phyloP scores from a whole-genome alignment of 108 stramenopile species.

The Pseudonitzschia pungens region DNA sequence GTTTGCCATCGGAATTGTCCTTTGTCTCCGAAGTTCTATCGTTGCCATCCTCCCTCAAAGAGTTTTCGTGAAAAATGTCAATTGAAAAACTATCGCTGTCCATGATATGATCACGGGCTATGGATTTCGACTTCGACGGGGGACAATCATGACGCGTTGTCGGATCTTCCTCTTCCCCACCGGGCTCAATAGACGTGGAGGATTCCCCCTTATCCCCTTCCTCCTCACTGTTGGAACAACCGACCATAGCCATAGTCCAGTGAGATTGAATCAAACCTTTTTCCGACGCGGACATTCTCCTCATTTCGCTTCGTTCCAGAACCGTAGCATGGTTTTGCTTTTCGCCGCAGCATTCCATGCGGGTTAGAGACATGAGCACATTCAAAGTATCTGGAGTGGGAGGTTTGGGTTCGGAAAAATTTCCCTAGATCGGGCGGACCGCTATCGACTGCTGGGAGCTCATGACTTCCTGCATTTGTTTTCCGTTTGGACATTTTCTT shows the following conservation, averaged over 20 bases:
- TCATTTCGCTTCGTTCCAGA: no score
- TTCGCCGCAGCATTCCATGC: neutral
- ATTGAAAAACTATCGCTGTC: conserved; percentile 12
- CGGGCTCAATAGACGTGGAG: neutral
- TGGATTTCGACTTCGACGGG: no score
- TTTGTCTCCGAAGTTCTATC: no score
- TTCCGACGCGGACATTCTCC: no score
- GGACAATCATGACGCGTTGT: no score
- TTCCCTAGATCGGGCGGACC: no score
- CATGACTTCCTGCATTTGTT: neutral
- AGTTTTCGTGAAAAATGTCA: neutral
- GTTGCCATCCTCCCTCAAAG: neutral
- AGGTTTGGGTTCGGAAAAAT: neutral
- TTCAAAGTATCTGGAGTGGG: neutral
- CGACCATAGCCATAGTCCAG: no score
- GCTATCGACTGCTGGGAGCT: no score
- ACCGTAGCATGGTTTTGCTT: neutral
- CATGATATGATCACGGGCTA: neutral
- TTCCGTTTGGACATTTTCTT: neutral
- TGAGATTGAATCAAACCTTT: no score
- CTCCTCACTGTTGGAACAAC: neutral
- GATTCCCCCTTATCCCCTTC: no score
- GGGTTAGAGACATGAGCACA: conserved; percentile 8
- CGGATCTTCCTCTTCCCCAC: no score
- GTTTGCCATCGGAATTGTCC: neutral